These are phyloP conservation scores for Sugiyamaella sp. DNA, from an alignment of 1,139 yeast species.

Conservation along the genomic window DNA sequence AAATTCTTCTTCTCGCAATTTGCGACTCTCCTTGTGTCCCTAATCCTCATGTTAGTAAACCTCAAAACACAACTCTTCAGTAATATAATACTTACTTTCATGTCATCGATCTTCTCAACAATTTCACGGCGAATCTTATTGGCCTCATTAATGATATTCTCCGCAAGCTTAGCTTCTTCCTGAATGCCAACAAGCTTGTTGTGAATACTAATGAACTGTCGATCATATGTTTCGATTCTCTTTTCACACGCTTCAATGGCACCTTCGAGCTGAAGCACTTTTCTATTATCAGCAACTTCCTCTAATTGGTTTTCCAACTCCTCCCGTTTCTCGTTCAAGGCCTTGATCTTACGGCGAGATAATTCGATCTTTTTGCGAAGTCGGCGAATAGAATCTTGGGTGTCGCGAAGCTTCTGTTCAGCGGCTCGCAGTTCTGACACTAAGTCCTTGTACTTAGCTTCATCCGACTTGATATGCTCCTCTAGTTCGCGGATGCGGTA, in stretches of 20 bases:
- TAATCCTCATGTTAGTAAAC: not conserved
- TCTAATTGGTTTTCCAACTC: slow-evolving; percentile 17
- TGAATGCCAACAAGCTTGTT: not conserved
- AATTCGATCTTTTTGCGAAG: not conserved
- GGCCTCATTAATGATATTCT: not conserved
- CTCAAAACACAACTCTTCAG: not conserved
- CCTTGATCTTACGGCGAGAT: not conserved
- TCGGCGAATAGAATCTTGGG: not conserved
- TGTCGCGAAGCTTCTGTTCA: not conserved
- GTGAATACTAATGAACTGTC: slow-evolving; percentile 23
- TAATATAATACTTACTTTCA: not conserved
- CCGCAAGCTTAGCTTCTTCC: slow-evolving; percentile 2
- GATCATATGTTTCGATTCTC: slow-evolving; percentile 30
- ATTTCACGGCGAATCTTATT: not conserved
- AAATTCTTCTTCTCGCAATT: not conserved
- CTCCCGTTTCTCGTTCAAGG: slow-evolving; percentile 13
- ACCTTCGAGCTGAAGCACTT: slow-evolving; percentile 14
- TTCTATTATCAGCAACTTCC: slow-evolving; percentile 16
- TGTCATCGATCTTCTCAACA: not conserved
- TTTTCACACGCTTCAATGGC: slow-evolving; percentile 33
- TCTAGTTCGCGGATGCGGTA: slow-evolving; percentile 19
- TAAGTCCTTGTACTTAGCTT: not conserved
- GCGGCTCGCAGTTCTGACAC: not conserved
- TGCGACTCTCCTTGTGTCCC: not conserved
- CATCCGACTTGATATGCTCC: slow-evolving; percentile 18